Evolutionary conservation across 2,329 filamentous ascomycete species (phyloP), one percentile per base, ranked within the genome.

Genomic region (Cyphellophora attinorum): DNA sequence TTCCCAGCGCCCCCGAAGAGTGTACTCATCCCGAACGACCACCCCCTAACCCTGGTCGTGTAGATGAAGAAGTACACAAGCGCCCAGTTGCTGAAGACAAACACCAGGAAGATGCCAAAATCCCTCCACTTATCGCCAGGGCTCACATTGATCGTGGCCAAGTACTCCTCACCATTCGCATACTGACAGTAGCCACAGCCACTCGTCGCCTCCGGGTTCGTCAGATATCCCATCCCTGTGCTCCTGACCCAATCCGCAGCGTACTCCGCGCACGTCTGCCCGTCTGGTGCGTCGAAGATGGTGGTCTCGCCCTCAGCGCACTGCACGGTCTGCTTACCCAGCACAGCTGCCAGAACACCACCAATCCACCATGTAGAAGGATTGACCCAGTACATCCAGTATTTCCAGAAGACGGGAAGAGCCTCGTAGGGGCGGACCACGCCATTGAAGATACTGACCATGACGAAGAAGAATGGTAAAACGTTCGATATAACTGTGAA

Each of bases 381-480:
- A 51, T 79, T 82, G 46, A 78, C 55, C 51, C 71, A 81, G 60
- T 81, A 81, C 64, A 63, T 40, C 38, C 41, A 45, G 27, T 46
- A 46, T 2, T 36, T 29, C 45, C 45, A 48, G 31, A 47, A 45
- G 29, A 38, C 42, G 0, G 75, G 73, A 19, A 86, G 64, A 41
- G 67, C 60, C 2, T 57, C 47, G 55, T 83, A 86, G 0, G 81
- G 76, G 2, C 79, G 70, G 6, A 88, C 72, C 13, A 88, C 76
- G 45, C 83, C 83, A 61, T 85, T 86, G 67, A 88, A 86, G 15
- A 84, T 58, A 27, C 69, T 70, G 50, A 83, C 79, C 64, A 84
- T 77, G 55, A 86, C 76, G 61, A 88, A 82, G 69, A 88, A 85
- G 64, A 88, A 85, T 1, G 82, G 82, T 4, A 85, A 63, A 37